Evolutionary conservation across 257 asterid genomes (phyloP).

Genomic region (Solanum infundibuliforme): DNA sequence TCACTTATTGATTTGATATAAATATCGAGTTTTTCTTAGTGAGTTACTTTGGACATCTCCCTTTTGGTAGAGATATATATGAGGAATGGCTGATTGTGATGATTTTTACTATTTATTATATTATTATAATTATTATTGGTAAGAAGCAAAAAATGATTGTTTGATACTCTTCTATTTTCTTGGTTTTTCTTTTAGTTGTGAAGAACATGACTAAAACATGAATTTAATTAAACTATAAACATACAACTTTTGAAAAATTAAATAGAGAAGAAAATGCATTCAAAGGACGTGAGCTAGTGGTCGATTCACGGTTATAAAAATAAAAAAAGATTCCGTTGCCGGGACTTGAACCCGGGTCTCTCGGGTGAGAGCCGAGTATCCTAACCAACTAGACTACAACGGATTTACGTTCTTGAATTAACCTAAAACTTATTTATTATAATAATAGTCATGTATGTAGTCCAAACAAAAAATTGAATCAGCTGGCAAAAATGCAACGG

Average conservation of each 20-base stretch:
- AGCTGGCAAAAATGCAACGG: not conserved
- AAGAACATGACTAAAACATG: not conserved
- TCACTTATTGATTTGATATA: too few species aligned
- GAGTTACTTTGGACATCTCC: not conserved
- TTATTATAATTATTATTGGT: not conserved
- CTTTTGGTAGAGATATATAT: not conserved
- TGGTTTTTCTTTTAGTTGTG: not conserved
- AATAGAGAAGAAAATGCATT: not conserved
- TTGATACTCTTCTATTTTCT: too few species aligned
- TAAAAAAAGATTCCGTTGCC: slow-evolving; percentile 27
- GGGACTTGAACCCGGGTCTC: slow-evolving; percentile 96
- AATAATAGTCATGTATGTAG: not conserved
- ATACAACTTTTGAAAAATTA: not conserved
- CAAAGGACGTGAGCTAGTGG: not conserved
- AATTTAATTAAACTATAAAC: too few species aligned
- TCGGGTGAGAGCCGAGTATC: slow-evolving; percentile 99
- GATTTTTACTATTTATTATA: not conserved
- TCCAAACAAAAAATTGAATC: too few species aligned
- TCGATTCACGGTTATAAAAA: too few species aligned
- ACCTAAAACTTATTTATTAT: too few species aligned
- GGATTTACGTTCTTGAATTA: not conserved
- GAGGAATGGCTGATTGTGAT: not conserved
- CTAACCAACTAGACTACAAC: slow-evolving; percentile 98
- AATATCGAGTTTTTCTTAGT: too few species aligned
- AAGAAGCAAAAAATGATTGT: not conserved